Conservation (phyloP, 768 basidiomycete genomes). For the Mycena chlorophos region DNA sequence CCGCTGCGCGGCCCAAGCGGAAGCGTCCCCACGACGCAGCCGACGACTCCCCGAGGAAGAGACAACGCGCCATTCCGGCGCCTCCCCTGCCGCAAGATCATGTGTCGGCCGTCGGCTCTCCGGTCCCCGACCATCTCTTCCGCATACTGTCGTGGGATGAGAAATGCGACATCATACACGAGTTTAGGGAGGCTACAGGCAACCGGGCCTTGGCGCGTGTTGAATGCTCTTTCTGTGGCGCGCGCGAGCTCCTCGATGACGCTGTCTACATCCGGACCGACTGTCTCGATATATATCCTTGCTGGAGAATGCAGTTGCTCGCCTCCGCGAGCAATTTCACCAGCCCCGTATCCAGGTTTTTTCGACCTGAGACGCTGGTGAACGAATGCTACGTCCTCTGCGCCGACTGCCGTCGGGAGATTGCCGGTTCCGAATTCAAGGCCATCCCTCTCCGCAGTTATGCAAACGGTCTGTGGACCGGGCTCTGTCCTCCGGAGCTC, state of each 20-base stretch:
- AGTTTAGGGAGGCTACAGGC: constrained; percentile 4
- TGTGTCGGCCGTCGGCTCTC: neutral
- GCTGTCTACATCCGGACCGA: neutral
- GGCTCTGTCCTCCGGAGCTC: constrained; percentile 16
- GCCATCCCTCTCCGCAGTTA: constrained; percentile 22
- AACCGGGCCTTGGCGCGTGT: neutral
- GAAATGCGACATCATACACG: constrained; percentile 5
- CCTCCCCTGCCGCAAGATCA: neutral
- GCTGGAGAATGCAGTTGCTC: constrained; percentile 7
- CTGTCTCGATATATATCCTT: constrained; percentile 7
- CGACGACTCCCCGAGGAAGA: neutral
- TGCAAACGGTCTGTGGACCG: constrained; percentile 26
- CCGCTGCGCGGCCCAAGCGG: neutral
- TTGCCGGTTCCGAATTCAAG: neutral
- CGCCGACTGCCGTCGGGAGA: neutral
- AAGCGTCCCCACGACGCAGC: neutral
- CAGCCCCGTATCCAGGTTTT: constrained; percentile 7
- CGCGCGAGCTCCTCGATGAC: neutral
- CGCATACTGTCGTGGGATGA: constrained; percentile 5
- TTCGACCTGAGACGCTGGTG: neutral
- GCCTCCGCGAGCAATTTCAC: neutral
- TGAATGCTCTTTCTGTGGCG: constrained; percentile 17
- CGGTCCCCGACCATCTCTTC: neutral
- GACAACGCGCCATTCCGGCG: neutral
- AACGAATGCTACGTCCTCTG: constrained; percentile 6